Evolutionary conservation across 108 stramenopile genomes (phyloP).

Genomic region (Pseudonitzschia multiseries): DNA sequence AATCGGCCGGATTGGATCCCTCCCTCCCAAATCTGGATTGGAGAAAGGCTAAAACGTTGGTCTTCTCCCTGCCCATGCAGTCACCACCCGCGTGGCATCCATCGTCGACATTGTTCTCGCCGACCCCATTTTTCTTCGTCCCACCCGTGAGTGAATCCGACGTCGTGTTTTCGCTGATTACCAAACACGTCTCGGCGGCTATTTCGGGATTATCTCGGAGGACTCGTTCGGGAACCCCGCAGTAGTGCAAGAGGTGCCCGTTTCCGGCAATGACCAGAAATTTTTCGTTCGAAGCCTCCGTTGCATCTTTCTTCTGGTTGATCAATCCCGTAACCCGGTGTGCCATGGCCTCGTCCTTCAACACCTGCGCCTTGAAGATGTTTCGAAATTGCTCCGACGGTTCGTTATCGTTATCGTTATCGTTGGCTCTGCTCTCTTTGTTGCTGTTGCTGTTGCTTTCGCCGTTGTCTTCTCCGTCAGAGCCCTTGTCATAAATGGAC

Average conservation of each 20-base stretch:
- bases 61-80: neutral
- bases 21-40: constrained; percentile 17
- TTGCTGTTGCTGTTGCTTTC: neutral
- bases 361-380: constrained; percentile 63
- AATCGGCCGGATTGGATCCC: constrained; percentile 41
- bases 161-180: constrained; percentile 28
- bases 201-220: constrained; percentile 36
- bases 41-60: neutral
- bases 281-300: constrained; percentile 11
- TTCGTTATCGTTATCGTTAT: too few relatives aligned
- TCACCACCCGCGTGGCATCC: neutral
- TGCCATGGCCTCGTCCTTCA: constrained; percentile 79
- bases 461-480: neutral
- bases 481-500: constrained; percentile 15
- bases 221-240: constrained; percentile 52
- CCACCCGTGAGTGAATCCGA: constrained; percentile 4
- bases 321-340: constrained; percentile 37
- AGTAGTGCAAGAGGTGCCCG: constrained; percentile 44
- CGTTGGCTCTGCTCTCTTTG: neutral
- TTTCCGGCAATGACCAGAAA: constrained; percentile 50
- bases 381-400: constrained; percentile 47
- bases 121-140: neutral
- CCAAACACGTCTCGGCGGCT: constrained; percentile 29
- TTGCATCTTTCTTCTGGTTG: constrained; percentile 12
- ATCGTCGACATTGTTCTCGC: neutral